phyloP scores from a whole-genome alignment of 805 yeast genomes.

The Crinitomyces ghanaensis region DNA sequence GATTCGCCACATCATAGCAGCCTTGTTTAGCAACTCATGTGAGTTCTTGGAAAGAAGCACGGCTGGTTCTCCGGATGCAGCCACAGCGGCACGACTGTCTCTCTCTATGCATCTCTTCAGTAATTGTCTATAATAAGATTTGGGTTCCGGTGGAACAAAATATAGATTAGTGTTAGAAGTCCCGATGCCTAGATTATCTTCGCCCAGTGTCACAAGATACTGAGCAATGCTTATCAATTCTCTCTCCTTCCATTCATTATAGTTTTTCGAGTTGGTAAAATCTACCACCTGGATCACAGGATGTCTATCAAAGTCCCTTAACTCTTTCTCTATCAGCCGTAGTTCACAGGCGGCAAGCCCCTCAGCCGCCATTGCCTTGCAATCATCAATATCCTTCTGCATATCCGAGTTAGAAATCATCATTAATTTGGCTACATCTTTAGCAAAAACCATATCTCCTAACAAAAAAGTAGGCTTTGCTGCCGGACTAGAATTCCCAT shows the following conservation, averaged over 20 bases:
- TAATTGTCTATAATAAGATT: constrained; percentile 32
- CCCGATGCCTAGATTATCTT: constrained; percentile 1
- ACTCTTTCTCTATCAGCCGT: constrained; percentile 13
- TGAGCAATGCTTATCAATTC: constrained; percentile 27
- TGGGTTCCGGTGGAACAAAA: constrained; percentile 33
- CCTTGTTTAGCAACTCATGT: constrained; percentile 32
- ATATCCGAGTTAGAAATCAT: constrained; percentile 35
- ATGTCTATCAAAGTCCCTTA: constrained; percentile 22
- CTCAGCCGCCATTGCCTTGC: constrained; percentile 33
- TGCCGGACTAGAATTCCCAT: constrained; percentile 1
- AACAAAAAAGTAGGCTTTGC: constrained; percentile 39
- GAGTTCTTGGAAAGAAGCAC: constrained; percentile 34
- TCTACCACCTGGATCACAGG: constrained; percentile 25
- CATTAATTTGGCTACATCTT: constrained; percentile 40
- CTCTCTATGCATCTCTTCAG: constrained; percentile 33
- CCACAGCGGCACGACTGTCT: too few species aligned
- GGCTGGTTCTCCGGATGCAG: constrained; percentile 13
- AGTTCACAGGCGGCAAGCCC: constrained; percentile 25
- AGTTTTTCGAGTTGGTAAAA: constrained; percentile 28
- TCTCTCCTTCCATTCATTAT: constrained; percentile 32
- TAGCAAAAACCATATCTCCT: constrained; percentile 43
- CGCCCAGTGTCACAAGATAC: constrained; percentile 19
- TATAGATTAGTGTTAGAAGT: constrained; percentile 11
- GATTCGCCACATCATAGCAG: constrained; percentile 50
- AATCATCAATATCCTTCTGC: constrained; percentile 41